Base-by-base conservation (phyloP, 148 eudicot species). In the Drosera capensis region DNA sequence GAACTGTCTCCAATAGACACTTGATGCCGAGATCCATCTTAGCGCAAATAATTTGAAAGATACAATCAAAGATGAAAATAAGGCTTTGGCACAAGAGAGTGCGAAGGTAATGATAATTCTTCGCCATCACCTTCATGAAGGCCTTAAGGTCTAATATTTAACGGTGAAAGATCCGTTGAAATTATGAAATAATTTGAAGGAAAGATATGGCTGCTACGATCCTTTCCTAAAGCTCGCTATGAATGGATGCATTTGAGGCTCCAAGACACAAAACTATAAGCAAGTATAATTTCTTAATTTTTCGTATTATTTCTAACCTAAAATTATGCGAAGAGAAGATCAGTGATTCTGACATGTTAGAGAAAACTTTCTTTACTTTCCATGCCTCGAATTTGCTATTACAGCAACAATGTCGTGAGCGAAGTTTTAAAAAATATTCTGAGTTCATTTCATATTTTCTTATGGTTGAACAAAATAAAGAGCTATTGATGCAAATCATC, bases 401-500 rank as follows among this genome's bases (percentile, higher is more conserved):
- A 13, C 14, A 13, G 19, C 42, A 38, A 13, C 42, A 38, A 38
- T 38, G 14, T 13, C 42, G 14, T 38, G 42, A 38, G 14, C 7
- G 14, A 38, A 17, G 42, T 38, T 3, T 12, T 38, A 14, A 13
- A 38, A 38, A 38, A 38, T 38, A 38, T 16, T 38, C 5, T 38
- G 14, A 38, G 7, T 31, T 31, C 7, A 3, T 13, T 38, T 7
- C 42, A 13, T 38, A 16, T 38, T 13, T 38, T 12, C 42, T 13
- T 12, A 17, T 38, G 14, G 42, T 38, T 38, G 14, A 38, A 16
- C 19, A 38, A 17, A 38, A 38, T 17, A 38, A 38, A 6, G 16
- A 38, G 42, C 42, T 38, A 3, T 38, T 38, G 42, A 38, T 38
- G 42, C 7, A 38, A 38, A 38, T 28, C 31, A 28, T 28, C 6